Conservation (phyloP, 2,329 filamentous ascomycete species). For the Juglanconis oblonga region DNA sequence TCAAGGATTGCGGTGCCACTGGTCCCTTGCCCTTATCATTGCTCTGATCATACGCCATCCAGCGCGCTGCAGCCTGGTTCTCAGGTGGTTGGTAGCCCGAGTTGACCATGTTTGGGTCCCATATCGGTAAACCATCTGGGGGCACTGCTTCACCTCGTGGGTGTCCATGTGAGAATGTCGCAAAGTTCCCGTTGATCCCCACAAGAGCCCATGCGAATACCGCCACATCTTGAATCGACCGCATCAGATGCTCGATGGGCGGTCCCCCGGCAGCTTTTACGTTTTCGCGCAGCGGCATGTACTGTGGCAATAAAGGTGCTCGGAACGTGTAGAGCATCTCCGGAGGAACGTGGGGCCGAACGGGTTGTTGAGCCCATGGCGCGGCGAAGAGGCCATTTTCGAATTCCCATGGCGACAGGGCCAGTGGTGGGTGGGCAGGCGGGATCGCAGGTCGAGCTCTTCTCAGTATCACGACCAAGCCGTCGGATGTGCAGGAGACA, state of each 20-base stretch:
- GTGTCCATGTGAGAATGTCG: slow-evolving; percentile 59
- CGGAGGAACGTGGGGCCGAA: slow-evolving; percentile 44
- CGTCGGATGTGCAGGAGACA: slow-evolving; percentile 88
- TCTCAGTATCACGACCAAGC: slow-evolving; percentile 76
- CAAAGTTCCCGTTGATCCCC: slow-evolving; percentile 75
- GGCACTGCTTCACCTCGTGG: slow-evolving; percentile 64
- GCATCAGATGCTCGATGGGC: slow-evolving; percentile 65
- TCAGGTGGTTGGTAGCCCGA: slow-evolving; percentile 33
- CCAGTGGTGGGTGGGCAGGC: slow-evolving; percentile 46
- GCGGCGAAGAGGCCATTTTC: slow-evolving; percentile 72
- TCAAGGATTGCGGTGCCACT: neutral
- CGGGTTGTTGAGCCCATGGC: slow-evolving; percentile 71
- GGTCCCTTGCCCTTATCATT: slow-evolving; percentile 18
- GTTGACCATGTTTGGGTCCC: slow-evolving; percentile 44
- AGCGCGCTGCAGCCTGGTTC: slow-evolving; percentile 31
- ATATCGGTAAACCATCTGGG: slow-evolving; percentile 56
- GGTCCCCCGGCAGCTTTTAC: slow-evolving; percentile 50
- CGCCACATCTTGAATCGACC: slow-evolving; percentile 76
- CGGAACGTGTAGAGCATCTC: slow-evolving; percentile 43
- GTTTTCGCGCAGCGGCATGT: slow-evolving; percentile 42
- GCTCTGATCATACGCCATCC: slow-evolving; percentile 21
- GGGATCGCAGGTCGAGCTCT: slow-evolving; percentile 70
- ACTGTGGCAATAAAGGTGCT: slow-evolving; percentile 40
- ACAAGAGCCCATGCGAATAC: slow-evolving; percentile 85
- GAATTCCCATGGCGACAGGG: slow-evolving; percentile 38